phyloP scores from a whole-genome alignment of 805 yeast genomes.

The Yarrowia sp. region DNA sequence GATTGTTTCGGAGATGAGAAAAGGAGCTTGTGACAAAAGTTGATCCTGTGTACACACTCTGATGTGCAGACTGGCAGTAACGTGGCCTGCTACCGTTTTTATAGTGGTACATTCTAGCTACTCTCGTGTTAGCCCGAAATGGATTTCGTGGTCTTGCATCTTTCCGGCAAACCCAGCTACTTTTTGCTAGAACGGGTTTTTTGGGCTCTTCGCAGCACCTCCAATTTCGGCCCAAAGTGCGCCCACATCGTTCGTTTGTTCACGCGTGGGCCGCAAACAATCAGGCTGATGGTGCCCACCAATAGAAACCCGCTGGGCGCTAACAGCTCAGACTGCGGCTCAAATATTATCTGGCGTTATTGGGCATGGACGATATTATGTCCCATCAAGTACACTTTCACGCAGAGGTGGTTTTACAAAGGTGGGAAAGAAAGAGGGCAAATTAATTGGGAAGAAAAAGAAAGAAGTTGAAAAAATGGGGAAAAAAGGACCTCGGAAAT shows the following conservation, averaged over 20 bases:
- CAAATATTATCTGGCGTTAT: not conserved
- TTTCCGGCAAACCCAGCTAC: not conserved
- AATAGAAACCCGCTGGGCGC: not conserved
- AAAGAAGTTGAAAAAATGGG: too few species aligned
- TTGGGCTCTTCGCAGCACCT: not conserved
- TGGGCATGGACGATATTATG: not conserved
- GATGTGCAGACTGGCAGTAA: too few species aligned
- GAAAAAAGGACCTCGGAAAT: too few species aligned
- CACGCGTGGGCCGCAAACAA: not conserved
- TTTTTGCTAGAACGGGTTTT: not conserved
- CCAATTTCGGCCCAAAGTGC: not conserved
- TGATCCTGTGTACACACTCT: too few species aligned
- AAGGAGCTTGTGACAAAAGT: too few species aligned
- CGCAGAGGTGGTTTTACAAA: not conserved
- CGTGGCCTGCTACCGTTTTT: too few species aligned
- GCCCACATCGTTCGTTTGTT: not conserved
- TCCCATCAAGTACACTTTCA: too few species aligned
- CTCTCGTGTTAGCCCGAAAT: slow-evolving; percentile 9
- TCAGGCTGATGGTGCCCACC: not conserved
- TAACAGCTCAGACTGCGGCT: not conserved
- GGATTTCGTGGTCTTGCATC: not conserved
- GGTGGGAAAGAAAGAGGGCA: not conserved
- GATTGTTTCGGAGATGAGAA: too few species aligned
- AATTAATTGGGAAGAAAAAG: not conserved
- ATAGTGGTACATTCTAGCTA: too few species aligned